phyloP scores from a whole-genome alignment of 306 rosid genomes.

The Trichosanthes truncata region DNA sequence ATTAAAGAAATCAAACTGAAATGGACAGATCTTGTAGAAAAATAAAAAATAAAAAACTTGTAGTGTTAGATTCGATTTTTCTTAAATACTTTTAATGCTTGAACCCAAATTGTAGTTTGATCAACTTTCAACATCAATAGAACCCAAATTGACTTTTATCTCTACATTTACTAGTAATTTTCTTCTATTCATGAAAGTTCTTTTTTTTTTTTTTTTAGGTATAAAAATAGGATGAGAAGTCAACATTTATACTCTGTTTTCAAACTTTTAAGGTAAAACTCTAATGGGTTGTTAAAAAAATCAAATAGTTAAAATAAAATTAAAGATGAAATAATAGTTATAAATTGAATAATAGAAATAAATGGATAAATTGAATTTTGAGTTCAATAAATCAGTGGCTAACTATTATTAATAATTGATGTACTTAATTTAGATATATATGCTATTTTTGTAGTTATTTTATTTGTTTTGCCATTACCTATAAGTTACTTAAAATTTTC shows the following conservation, averaged over 20 bases:
- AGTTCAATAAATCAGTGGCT: background rate
- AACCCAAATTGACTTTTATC: background rate
- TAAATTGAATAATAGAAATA: background rate
- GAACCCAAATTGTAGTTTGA: background rate
- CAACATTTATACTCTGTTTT: background rate
- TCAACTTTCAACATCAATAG: background rate
- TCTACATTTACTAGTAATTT: background rate
- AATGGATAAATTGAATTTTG: background rate
- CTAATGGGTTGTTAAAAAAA: background rate
- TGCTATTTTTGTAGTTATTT: background rate
- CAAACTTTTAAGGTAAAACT: background rate
- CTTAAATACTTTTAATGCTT: background rate
- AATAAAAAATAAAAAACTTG: too few relatives aligned
- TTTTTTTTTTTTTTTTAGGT: background rate
- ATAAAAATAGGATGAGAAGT: background rate
- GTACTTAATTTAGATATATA: background rate
- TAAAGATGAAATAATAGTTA: background rate
- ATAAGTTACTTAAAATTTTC: background rate
- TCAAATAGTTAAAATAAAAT: background rate
- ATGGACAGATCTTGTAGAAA: too few relatives aligned
- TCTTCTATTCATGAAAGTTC: background rate
- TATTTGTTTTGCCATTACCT: background rate
- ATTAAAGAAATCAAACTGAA: too few relatives aligned
- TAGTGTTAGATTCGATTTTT: too few relatives aligned
- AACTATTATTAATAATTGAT: background rate